Evolutionary conservation across 352 stramenopile species (phyloP).

Genomic region (Globisporangium paroecandrum): DNA sequence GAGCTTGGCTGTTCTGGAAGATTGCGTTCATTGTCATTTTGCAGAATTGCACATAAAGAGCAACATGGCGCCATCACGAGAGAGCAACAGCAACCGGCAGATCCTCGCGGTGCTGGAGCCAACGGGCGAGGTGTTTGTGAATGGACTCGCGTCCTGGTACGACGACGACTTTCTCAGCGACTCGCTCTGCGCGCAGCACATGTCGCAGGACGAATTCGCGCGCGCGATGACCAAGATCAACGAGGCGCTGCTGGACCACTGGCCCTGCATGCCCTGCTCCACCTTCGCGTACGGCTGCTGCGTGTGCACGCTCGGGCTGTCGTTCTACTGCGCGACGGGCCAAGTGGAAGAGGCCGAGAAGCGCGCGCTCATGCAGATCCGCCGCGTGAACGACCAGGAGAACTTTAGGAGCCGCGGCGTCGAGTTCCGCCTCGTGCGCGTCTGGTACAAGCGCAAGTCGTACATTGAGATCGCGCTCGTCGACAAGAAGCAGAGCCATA

Average conservation of each 20-base stretch:
- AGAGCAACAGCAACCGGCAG: slow-evolving; percentile 17
- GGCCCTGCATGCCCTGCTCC: slow-evolving; percentile 79
- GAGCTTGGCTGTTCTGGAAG: background rate
- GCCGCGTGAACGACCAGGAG: slow-evolving; percentile 62
- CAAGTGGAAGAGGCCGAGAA: slow-evolving; percentile 74
- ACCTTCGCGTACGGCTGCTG: slow-evolving; percentile 81
- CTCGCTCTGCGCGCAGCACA: slow-evolving; percentile 32
- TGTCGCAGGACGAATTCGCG: slow-evolving; percentile 67
- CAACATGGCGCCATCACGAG: slow-evolving; percentile 7
- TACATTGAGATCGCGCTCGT: slow-evolving; percentile 53
- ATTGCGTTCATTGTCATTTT: background rate
- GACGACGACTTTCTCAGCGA: slow-evolving; percentile 67
- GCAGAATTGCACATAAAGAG: slow-evolving; percentile 1
- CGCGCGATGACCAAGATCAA: slow-evolving; percentile 69
- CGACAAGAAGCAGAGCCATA: background rate
- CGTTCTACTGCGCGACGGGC: slow-evolving; percentile 72
- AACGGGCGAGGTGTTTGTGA: slow-evolving; percentile 75
- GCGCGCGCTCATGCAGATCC: slow-evolving; percentile 61
- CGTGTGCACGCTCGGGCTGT: slow-evolving; percentile 74
- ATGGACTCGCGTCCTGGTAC: slow-evolving; percentile 71
- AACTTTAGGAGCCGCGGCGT: slow-evolving; percentile 57
- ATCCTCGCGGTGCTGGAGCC: slow-evolving; percentile 51
- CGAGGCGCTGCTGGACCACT: slow-evolving; percentile 78
- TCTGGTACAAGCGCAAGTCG: slow-evolving; percentile 67
- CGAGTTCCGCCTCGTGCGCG: slow-evolving; percentile 59